A percentile compares a stretch with the other conserved stretches of the same genome.
These are phyloP conservation scores for Cladophialophora carrionii DNA, from an alignment of 2,329 filamentous ascomycete genomes.

Conservation along the genomic window DNA sequence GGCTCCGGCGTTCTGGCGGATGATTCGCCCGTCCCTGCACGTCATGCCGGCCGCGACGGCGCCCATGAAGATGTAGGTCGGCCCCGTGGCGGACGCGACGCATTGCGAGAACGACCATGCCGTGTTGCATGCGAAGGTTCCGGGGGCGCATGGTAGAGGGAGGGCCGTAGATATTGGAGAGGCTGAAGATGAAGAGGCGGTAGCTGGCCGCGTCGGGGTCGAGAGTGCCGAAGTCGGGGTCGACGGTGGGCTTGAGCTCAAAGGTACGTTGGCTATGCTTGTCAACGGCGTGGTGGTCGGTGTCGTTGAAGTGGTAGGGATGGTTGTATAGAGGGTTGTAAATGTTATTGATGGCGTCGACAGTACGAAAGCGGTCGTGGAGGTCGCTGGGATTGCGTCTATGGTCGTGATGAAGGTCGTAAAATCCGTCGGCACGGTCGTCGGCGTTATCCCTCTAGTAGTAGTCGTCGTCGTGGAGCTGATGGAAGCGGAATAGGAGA, in stretches of 20 bases:
- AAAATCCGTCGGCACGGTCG: slow-evolving; percentile 11
- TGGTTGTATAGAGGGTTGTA: slow-evolving; percentile 1
- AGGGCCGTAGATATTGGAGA: slow-evolving; percentile 10
- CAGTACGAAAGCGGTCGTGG: not conserved
- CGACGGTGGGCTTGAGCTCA: not conserved
- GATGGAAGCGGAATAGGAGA: not conserved
- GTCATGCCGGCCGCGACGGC: slow-evolving; percentile 34
- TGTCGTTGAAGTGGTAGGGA: not conserved
- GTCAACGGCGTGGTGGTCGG: slow-evolving; percentile 5
- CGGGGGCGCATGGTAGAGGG: slow-evolving; percentile 37
- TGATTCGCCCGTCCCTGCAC: slow-evolving; percentile 33
- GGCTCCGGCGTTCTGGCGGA: slow-evolving; percentile 29
- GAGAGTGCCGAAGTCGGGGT: not conserved
- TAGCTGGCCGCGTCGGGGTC: not conserved
- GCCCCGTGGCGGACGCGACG: slow-evolving; percentile 33
- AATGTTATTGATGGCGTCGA: slow-evolving; percentile 11
- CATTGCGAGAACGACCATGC: slow-evolving; percentile 46
- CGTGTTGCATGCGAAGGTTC: slow-evolving; percentile 43
- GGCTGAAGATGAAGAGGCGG: not conserved
- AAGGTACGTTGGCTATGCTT: not conserved
- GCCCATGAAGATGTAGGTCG: slow-evolving; percentile 35
- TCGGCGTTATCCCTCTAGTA: slow-evolving; percentile 18
- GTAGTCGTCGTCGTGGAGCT: slow-evolving; percentile 14
- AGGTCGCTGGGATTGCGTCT: not conserved
- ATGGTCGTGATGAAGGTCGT: slow-evolving; percentile 11